Base-by-base conservation (phyloP, 192 early-diverging fungal species). In the Coemansia guatemalensis region DNA sequence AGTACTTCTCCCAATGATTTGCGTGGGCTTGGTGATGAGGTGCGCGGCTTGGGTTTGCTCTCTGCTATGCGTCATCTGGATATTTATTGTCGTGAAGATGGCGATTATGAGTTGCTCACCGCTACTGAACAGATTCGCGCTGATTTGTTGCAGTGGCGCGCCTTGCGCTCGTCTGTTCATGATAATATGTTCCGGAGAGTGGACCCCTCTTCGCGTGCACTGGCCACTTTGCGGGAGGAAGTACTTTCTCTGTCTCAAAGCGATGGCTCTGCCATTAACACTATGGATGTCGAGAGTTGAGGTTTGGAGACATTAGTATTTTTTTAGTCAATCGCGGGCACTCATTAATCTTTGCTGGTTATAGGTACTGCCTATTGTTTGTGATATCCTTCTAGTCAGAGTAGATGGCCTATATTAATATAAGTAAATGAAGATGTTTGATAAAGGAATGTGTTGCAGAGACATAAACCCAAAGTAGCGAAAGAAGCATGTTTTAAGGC, bases 101-200 rank as follows among this genome's bases (percentile, higher is more conserved):
- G 64, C 18, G 78, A 81, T 63, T 81, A 81, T 58, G 78, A 81
- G 12, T 52, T 81, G 54, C 56, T 81, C 25, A 81, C 72, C 11
- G 63, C 69, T 14, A 65, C 56, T 39, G 78, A 81, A 62, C 78
- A 71, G 62, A 49, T 48, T 18, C 56, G 68, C 5, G 78, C 72
- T 0, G 72, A 81, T 50, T 44, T 81, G 26, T 32, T 71, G 49
- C 78, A 81, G 52, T 81, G 78, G 78, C 72, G 78, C 11, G 78
- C 78, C 0, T 51, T 81, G 48, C 60, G 78, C 2, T 58, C 64
- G 14, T 60, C 78, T 11, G 69, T 81, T 39, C 58, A 64, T 41
- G 65, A 67, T 41, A 64, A 74, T 27, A 68, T 74, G 67, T 74
- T 81, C 59, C 68, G 78, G 8, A 57, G 41, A 33, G 14, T 81